phyloP scores from a whole-genome alignment of 495 filamentous ascomycete species.

The Oleoguttula mirabilis region DNA sequence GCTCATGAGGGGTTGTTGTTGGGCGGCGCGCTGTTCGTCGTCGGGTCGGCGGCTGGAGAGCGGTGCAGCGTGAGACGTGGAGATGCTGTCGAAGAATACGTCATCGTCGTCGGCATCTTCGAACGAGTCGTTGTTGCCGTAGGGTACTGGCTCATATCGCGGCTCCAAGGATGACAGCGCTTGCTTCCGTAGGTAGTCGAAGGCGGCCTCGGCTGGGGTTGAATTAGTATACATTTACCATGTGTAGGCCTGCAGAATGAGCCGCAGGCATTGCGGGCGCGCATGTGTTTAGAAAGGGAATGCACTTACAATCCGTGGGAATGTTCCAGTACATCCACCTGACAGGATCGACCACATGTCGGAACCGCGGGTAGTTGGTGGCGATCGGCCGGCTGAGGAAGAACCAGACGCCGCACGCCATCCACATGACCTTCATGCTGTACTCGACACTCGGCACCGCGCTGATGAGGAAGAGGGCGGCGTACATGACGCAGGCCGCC shows the following conservation, averaged over 20 bases:
- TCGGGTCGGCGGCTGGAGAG: not conserved
- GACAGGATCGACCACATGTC: conserved; percentile 21
- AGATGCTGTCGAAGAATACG: conserved; percentile 14
- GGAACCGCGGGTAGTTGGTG: conserved; percentile 19
- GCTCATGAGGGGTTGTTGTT: not conserved
- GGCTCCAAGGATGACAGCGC: conserved; percentile 23
- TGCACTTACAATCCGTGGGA: conserved; percentile 19
- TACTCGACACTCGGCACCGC: conserved; percentile 12
- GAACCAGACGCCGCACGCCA: conserved; percentile 15
- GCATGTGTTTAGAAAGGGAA: not conserved
- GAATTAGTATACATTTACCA: no score
- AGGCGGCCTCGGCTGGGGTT: conserved; percentile 31
- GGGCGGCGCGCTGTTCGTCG: not conserved
- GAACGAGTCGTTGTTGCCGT: conserved; percentile 4
- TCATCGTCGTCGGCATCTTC: conserved; percentile 17
- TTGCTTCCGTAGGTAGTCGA: conserved; percentile 29
- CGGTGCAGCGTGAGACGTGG: not conserved
- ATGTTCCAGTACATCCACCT: conserved; percentile 24
- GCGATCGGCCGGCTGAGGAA: conserved; percentile 23
- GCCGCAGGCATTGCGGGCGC: no score
- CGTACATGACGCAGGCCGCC: conserved; percentile 13
- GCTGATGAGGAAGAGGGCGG: conserved; percentile 12
- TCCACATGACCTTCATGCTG: conserved; percentile 18
- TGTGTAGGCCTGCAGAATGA: no score
- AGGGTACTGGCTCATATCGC: conserved; percentile 11